Evolutionary conservation across 2,329 filamentous ascomycete species (phyloP).

Genomic region (Neofusicoccum laricinum): DNA sequence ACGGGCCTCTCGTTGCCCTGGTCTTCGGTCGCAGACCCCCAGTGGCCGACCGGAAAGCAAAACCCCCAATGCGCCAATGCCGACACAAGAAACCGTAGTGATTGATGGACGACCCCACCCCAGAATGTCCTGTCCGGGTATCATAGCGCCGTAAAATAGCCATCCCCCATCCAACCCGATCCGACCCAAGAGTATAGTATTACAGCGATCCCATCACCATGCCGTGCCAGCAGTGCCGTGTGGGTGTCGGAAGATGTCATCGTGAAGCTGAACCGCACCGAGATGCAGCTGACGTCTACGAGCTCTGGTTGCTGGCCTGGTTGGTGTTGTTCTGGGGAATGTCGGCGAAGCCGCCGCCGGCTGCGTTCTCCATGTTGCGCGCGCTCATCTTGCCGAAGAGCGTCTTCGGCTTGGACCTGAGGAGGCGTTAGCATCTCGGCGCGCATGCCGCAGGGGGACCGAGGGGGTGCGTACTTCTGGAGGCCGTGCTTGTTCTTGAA

Average conservation of each 20-base stretch:
- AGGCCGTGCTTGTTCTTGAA: conserved; percentile 76
- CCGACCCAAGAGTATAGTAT: conserved; percentile 8
- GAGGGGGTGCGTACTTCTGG: conserved; percentile 55
- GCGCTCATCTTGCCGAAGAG: conserved; percentile 41
- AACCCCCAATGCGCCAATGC: not conserved
- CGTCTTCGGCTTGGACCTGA: conserved; percentile 38
- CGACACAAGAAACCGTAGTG: conserved; percentile 11
- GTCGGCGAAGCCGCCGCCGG: conserved; percentile 32
- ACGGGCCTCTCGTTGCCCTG: not conserved
- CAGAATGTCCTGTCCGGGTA: conserved; percentile 17
- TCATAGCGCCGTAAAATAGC: conserved; percentile 15
- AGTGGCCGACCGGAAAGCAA: not conserved
- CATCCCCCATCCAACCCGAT: not conserved
- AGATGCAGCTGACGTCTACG: not conserved
- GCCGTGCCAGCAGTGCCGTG: not conserved
- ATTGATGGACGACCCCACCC: conserved; percentile 10
- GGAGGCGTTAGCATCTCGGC: not conserved
- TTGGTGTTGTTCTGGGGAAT: conserved; percentile 21
- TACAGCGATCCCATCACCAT: not conserved
- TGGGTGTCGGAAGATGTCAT: not conserved
- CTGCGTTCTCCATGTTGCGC: conserved; percentile 35
- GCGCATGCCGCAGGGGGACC: not conserved
- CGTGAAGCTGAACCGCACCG: not conserved
- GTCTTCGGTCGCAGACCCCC: not conserved
- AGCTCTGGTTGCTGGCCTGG: not conserved